phyloP scores from a whole-genome alignment of 352 stramenopile genomes.

The Globisporangium abappressorium region DNA sequence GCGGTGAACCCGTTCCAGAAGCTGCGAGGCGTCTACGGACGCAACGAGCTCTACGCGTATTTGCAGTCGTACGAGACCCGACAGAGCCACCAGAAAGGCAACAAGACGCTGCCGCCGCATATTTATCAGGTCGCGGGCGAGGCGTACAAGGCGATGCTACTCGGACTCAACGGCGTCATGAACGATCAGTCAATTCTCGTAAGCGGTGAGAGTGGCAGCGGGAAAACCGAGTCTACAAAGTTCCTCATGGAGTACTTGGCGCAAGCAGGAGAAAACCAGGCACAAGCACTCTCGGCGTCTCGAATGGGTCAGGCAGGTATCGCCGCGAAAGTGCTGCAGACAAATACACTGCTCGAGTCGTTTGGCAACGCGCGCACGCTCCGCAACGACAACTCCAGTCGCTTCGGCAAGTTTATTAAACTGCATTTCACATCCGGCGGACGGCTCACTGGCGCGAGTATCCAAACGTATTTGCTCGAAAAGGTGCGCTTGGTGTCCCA shows the following conservation, averaged over 20 bases:
- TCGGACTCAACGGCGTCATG: slow-evolving; percentile 51
- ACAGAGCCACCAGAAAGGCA: slow-evolving; percentile 26
- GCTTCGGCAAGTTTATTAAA: slow-evolving; percentile 92
- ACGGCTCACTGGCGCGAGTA: slow-evolving; percentile 75
- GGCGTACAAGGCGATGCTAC: slow-evolving; percentile 80
- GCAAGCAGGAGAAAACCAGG: slow-evolving; percentile 71
- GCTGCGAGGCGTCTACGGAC: slow-evolving; percentile 60
- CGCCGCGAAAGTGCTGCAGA: slow-evolving; percentile 88
- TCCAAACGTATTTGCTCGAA: slow-evolving; percentile 94
- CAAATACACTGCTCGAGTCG: slow-evolving; percentile 88
- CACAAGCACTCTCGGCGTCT: slow-evolving; percentile 41
- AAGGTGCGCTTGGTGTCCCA: slow-evolving; percentile 90
- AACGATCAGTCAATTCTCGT: slow-evolving; percentile 84
- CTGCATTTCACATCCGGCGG: slow-evolving; percentile 80
- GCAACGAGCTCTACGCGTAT: slow-evolving; percentile 53
- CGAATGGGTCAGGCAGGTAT: slow-evolving; percentile 37
- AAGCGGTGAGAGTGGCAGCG: slow-evolving; percentile 81
- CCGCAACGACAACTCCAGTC: slow-evolving; percentile 90
- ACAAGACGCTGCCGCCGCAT: slow-evolving; percentile 54
- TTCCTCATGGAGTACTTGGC: slow-evolving; percentile 88
- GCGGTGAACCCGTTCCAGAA: slow-evolving; percentile 86
- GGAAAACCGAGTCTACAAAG: slow-evolving; percentile 90
- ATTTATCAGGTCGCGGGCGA: slow-evolving; percentile 84
- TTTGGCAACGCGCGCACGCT: slow-evolving; percentile 88
- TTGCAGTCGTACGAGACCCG: slow-evolving; percentile 56